Percentiles rank a stretch among this genome's conserved stretches.
Evolutionary conservation across 306 rosid genomes (phyloP).

Genomic region (Prunus fruticosa): DNA sequence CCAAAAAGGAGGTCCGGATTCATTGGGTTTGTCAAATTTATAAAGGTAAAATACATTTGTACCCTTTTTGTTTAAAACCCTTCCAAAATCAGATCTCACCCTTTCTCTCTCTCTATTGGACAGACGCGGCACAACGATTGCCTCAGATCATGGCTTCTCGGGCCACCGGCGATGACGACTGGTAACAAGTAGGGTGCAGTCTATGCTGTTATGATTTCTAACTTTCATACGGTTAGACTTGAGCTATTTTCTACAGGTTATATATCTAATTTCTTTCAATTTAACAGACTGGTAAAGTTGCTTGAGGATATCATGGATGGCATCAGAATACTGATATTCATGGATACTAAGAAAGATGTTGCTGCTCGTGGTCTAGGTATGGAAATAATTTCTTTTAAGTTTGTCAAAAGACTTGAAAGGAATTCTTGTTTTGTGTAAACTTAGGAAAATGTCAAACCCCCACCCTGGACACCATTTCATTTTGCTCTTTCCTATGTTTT

Average conservation of each 20-base stretch:
- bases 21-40: too few species aligned
- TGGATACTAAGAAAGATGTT: slow-evolving; percentile 99
- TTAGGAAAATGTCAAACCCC: not conserved
- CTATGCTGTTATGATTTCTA: slow-evolving; percentile 14
- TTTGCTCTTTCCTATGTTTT: not conserved
- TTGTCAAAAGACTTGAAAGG: slow-evolving; percentile 15
- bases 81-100: too few species aligned
- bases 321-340: slow-evolving; percentile 88
- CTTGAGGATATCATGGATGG: slow-evolving; percentile 98
- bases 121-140: too few species aligned
- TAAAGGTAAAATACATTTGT: too few species aligned
- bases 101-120: too few species aligned
- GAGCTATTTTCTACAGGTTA: slow-evolving; percentile 20
- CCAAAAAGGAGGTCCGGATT: too few species aligned
- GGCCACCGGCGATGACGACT: too few species aligned
- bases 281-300: slow-evolving; percentile 81
- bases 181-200: slow-evolving; percentile 62
- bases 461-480: not conserved
- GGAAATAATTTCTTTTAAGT: slow-evolving; percentile 8
- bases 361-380: slow-evolving; percentile 98
- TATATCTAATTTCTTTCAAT: slow-evolving; percentile 26
- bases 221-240: slow-evolving; percentile 9
- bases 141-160: too few species aligned
- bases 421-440: slow-evolving; percentile 15
- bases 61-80: too few species aligned